These are phyloP conservation scores for Blastobotrys muscicola DNA, from an alignment of 805 yeast species.

Conservation along the genomic window DNA sequence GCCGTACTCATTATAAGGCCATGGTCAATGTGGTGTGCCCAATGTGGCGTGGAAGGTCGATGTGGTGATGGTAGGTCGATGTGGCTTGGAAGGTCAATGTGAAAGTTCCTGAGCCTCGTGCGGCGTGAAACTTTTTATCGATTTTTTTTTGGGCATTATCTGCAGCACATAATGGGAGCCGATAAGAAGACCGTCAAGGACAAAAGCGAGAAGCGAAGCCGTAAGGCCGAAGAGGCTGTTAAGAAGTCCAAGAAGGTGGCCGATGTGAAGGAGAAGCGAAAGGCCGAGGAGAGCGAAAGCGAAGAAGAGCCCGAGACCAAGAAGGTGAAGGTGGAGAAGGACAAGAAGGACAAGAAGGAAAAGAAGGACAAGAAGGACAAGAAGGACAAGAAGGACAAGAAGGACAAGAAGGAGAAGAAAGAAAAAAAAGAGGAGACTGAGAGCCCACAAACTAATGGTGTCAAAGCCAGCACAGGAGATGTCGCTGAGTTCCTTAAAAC, in stretches of 20 bases:
- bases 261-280: conserved; percentile 6
- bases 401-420: conserved; percentile 28
- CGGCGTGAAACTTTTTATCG: neutral
- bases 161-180: neutral
- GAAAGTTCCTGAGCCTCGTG: neutral
- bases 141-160: neutral
- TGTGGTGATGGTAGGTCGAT: too few relatives aligned
- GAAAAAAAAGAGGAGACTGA: conserved; percentile 9
- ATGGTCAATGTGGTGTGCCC: too few relatives aligned
- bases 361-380: conserved; percentile 24
- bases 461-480: conserved; percentile 25
- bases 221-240: conserved; percentile 7
- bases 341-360: conserved; percentile 22
- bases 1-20: too few relatives aligned
- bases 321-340: conserved; percentile 21
- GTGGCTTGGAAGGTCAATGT: too few relatives aligned
- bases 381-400: conserved; percentile 32
- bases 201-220: conserved; percentile 1
- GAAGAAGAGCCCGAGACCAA: conserved; percentile 18
- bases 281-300: conserved; percentile 12
- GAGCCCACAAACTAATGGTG: conserved; percentile 17
- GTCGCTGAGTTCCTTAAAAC: conserved; percentile 52
- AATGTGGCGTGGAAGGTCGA: too few relatives aligned
- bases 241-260: conserved; percentile 10
- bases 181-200: neutral